Conservation (phyloP, 768 basidiomycete species). For the Agrocybe praecox region DNA sequence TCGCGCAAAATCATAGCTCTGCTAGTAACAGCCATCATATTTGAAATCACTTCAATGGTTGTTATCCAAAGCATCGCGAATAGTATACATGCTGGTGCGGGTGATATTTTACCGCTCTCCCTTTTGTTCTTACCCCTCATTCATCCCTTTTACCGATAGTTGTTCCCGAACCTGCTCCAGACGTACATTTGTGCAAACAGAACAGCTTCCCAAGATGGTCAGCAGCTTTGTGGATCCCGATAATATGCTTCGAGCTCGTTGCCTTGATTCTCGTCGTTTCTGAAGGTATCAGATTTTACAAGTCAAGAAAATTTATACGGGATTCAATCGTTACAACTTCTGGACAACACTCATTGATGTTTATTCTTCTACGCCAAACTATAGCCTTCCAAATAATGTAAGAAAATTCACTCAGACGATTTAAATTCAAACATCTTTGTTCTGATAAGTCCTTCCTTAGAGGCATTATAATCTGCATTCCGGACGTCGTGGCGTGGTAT, state of each 20-base stretch:
- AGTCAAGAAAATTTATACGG: not conserved
- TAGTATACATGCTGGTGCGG: not conserved
- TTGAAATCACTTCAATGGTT: slow-evolving; percentile 1
- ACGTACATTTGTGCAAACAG: slow-evolving; percentile 6
- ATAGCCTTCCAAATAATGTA: slow-evolving; percentile 11
- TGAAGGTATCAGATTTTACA: slow-evolving; percentile 4
- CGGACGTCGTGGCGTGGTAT: slow-evolving; percentile 6
- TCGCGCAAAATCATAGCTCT: slow-evolving; percentile 2
- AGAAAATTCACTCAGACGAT: not conserved
- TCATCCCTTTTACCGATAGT: not conserved
- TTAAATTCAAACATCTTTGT: not conserved
- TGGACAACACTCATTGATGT: slow-evolving; percentile 1
- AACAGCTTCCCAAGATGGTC: slow-evolving; percentile 5
- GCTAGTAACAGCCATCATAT: not conserved
- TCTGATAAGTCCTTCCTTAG: not conserved
- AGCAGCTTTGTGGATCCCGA: slow-evolving; percentile 5
- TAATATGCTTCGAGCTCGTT: slow-evolving; percentile 5
- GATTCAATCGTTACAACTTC: not conserved
- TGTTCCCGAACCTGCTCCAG: slow-evolving; percentile 5
- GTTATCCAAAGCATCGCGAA: slow-evolving; percentile 4
- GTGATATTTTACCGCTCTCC: not conserved
- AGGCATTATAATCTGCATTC: slow-evolving; percentile 2
- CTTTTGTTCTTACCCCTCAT: not conserved
- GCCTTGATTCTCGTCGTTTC: slow-evolving; percentile 1
- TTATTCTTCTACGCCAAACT: slow-evolving; percentile 12